phyloP scores from a whole-genome alignment of 192 early-diverging fungal species.

The Coemansia sp. region DNA sequence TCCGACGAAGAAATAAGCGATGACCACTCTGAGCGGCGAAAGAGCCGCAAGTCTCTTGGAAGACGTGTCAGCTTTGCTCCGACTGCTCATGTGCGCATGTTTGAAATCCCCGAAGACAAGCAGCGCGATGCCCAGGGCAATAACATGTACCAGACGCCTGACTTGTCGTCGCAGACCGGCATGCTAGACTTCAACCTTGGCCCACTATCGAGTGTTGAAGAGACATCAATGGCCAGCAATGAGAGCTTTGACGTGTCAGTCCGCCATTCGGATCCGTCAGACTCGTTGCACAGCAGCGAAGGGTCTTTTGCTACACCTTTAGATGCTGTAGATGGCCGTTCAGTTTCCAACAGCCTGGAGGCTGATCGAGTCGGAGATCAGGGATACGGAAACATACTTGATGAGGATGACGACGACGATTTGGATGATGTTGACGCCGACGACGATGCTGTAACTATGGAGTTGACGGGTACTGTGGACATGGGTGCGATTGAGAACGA shows the following conservation, averaged over 20 bases:
- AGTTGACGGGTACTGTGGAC: constrained; percentile 39
- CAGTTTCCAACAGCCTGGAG: background rate
- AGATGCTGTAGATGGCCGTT: background rate
- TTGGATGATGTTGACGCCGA: constrained; percentile 24
- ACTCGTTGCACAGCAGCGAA: constrained; percentile 38
- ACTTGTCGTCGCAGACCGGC: constrained; percentile 51
- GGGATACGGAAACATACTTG: constrained; percentile 17
- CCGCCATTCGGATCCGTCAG: constrained; percentile 44
- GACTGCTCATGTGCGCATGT: constrained; percentile 53
- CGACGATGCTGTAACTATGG: constrained; percentile 50
- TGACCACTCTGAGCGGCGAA: constrained; percentile 19
- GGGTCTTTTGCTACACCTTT: constrained; percentile 18
- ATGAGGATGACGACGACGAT: constrained; percentile 23
- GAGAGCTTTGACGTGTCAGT: constrained; percentile 55
- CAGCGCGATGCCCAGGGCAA: constrained; percentile 9
- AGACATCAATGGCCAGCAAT: constrained; percentile 51
- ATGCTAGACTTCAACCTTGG: constrained; percentile 43
- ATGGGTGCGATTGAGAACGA: constrained; percentile 22
- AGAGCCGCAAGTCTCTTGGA: constrained; percentile 49
- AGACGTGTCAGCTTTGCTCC: constrained; percentile 54
- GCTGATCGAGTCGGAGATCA: background rate
- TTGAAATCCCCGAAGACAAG: constrained; percentile 50
- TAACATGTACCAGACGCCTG: constrained; percentile 43
- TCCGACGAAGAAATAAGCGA: constrained; percentile 3
- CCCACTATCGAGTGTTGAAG: constrained; percentile 34